Conservation (phyloP, 768 basidiomycete genomes). For the Wakefieldia striispora region DNA sequence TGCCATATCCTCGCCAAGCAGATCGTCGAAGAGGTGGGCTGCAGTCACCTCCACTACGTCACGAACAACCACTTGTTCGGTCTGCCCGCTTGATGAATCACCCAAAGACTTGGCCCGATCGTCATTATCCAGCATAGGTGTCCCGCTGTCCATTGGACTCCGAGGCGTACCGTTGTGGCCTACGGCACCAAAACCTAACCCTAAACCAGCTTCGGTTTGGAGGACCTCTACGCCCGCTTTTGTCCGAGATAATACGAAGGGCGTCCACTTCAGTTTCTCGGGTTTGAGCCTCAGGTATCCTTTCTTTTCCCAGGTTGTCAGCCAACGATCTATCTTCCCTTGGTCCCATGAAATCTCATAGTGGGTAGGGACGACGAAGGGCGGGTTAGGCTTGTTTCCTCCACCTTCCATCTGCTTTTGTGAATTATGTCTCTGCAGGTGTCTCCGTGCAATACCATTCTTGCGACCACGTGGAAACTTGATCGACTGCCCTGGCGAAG, state of each 20-base stretch:
- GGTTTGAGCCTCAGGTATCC: slow-evolving; percentile 74
- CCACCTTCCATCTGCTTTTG: slow-evolving; percentile 41
- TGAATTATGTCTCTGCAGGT: slow-evolving; percentile 52
- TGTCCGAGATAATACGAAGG: slow-evolving; percentile 70
- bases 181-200: slow-evolving; percentile 14
- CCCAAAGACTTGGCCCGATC: slow-evolving; percentile 17
- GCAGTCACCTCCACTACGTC: slow-evolving; percentile 19
- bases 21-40: slow-evolving; percentile 33
- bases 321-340: slow-evolving; percentile 59
- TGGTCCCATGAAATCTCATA: slow-evolving; percentile 80
- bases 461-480: slow-evolving; percentile 66
- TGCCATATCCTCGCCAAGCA: slow-evolving; percentile 13
- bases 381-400: slow-evolving; percentile 41
- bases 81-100: slow-evolving; percentile 14
- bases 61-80: slow-evolving; percentile 9
- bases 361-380: slow-evolving; percentile 60
- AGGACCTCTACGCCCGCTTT: slow-evolving; percentile 28
- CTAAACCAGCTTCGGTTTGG: slow-evolving; percentile 18
- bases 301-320: slow-evolving; percentile 72
- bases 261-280: slow-evolving; percentile 92
- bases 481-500: slow-evolving; percentile 77
- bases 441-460: slow-evolving; percentile 62
- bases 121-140: slow-evolving; percentile 19
- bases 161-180: slow-evolving; percentile 9
- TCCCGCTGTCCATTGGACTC: slow-evolving; percentile 22